These are phyloP conservation scores for Phascolomyces articulosus DNA, from an alignment of 371 early-diverging fungal genomes.

Conservation along the genomic window DNA sequence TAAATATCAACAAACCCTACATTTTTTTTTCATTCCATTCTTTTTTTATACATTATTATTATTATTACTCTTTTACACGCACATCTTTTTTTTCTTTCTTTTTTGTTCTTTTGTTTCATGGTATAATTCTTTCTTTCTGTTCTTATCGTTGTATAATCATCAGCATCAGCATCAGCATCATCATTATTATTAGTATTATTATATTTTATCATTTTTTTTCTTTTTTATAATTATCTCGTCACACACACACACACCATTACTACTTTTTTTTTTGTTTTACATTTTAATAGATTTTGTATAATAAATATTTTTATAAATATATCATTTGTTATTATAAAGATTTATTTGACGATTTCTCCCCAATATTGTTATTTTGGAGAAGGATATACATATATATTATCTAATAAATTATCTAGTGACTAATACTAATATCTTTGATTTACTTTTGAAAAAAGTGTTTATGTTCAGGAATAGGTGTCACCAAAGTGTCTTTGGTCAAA, in stretches of 20 bases:
- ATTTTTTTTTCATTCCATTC: background rate
- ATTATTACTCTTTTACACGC: background rate
- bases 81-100: conserved; percentile 3
- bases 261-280: too few relatives aligned
- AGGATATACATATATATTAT: background rate
- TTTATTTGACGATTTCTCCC: conserved; percentile 1
- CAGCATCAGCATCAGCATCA: too few relatives aligned
- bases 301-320: background rate
- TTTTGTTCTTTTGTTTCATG: background rate
- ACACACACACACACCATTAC: background rate
- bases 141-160: background rate
- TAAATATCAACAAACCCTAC: too few relatives aligned
- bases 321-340: background rate
- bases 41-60: background rate
- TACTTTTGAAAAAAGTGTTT: conserved; percentile 27
- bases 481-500: conserved; percentile 25
- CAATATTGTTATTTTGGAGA: too few relatives aligned
- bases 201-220: background rate
- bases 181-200: too few relatives aligned
- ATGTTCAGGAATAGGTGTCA: conserved; percentile 51
- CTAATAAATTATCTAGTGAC: background rate
- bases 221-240: conserved; percentile 1
- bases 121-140: background rate
- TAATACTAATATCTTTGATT: background rate
- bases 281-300: conserved; percentile 3